Evolutionary conservation across 495 filamentous ascomycete species (phyloP).

Genomic region (Venustampulla echinocandica): DNA sequence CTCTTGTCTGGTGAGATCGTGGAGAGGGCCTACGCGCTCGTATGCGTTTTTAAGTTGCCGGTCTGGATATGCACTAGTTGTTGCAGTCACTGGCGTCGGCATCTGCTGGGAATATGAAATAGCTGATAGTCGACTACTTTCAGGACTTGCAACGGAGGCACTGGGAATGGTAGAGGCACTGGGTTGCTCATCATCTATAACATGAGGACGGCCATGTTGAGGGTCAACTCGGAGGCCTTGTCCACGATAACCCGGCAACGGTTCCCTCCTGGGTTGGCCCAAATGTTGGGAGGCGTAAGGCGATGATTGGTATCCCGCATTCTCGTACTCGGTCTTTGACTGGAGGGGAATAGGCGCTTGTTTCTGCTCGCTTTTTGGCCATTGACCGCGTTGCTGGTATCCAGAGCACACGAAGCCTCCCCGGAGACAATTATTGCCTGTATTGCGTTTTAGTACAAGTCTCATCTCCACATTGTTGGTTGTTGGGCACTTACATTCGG

Average conservation of each 20-base stretch:
- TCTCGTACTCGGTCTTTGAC: slow-evolving; percentile 67
- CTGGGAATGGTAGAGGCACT: slow-evolving; percentile 42
- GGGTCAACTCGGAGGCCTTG: slow-evolving; percentile 47
- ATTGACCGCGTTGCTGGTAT: slow-evolving; percentile 67
- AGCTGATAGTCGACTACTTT: slow-evolving; percentile 42
- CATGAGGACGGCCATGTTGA: slow-evolving; percentile 35
- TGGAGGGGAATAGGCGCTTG: slow-evolving; percentile 67
- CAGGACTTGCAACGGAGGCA: slow-evolving; percentile 42
- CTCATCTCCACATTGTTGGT: neutral
- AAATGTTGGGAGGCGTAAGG: slow-evolving; percentile 25
- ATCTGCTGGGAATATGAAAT: slow-evolving; percentile 37
- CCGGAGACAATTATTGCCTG: slow-evolving; percentile 86
- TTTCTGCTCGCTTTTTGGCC: slow-evolving; percentile 57
- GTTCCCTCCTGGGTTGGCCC: slow-evolving; percentile 34
- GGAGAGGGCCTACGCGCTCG: slow-evolving; percentile 44
- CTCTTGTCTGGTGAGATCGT: slow-evolving; percentile 43
- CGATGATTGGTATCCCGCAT: slow-evolving; percentile 41
- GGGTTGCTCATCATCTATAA: slow-evolving; percentile 40
- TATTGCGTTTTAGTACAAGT: slow-evolving; percentile 9
- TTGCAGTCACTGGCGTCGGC: slow-evolving; percentile 44
- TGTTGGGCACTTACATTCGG: slow-evolving; percentile 60
- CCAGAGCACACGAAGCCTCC: slow-evolving; percentile 91
- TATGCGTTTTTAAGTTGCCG: slow-evolving; percentile 40
- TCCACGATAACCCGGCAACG: slow-evolving; percentile 41
- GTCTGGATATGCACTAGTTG: slow-evolving; percentile 35